These are phyloP conservation scores for Mitragyna speciosa DNA, from an alignment of 257 asterid species.

Conservation along the genomic window DNA sequence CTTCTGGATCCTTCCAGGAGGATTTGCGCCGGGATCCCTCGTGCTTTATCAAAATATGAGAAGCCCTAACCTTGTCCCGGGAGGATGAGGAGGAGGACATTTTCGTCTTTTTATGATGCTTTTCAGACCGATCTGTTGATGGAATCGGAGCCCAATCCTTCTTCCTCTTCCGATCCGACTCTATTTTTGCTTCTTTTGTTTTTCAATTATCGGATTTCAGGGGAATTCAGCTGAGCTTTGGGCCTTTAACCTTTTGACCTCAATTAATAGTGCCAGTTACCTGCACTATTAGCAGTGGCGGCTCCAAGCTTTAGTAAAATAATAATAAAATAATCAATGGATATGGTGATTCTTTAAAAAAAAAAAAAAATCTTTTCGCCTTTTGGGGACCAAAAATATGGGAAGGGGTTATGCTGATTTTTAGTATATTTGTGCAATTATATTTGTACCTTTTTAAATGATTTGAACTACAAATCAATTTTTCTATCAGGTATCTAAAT, in stretches of 20 bases:
- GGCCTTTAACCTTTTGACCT: neutral
- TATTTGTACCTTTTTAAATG: too few relatives aligned
- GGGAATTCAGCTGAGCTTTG: neutral
- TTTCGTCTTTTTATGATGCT: conserved; percentile 57
- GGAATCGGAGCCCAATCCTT: conserved; percentile 31
- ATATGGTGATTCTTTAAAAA: too few relatives aligned
- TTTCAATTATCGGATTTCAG: neutral
- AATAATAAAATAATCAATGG: too few relatives aligned
- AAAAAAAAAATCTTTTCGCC: too few relatives aligned
- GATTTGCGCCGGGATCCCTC: conserved; percentile 89
- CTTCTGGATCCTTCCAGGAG: conserved; percentile 98
- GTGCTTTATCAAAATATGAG: conserved; percentile 92
- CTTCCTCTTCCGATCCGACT: conserved; percentile 85
- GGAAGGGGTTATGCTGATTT: too few relatives aligned
- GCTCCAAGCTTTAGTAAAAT: neutral
- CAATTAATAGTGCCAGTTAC: too few relatives aligned
- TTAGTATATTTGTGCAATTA: too few relatives aligned
- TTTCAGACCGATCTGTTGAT: conserved; percentile 53
- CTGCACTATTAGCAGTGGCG: neutral
- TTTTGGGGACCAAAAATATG: too few relatives aligned
- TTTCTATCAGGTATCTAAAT: too few relatives aligned
- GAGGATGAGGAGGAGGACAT: conserved; percentile 58
- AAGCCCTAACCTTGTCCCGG: conserved; percentile 77
- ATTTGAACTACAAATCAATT: too few relatives aligned
- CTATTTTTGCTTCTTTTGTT: conserved; percentile 43